Percentiles rank a stretch among this genome's conserved stretches.
phyloP scores from a whole-genome alignment of 345 rosid species.

The Eucalyptus shirleyi region DNA sequence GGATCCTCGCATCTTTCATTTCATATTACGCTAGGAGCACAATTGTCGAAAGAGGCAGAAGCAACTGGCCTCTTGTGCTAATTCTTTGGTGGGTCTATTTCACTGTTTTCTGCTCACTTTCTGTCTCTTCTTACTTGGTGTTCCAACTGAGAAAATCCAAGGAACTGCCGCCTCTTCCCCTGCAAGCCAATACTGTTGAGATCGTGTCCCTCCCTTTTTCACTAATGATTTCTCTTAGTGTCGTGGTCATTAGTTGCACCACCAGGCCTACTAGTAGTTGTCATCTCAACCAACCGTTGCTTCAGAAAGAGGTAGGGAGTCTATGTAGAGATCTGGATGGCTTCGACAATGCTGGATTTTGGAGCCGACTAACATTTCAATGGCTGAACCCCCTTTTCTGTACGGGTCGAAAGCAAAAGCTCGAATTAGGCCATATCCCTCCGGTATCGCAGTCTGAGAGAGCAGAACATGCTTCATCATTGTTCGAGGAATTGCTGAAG shows the following conservation, averaged over 20 bases:
- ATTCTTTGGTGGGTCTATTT: slow-evolving; percentile 34
- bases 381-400: slow-evolving; percentile 52
- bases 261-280: background rate
- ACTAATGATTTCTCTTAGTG: slow-evolving; percentile 15
- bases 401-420: slow-evolving; percentile 21
- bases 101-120: slow-evolving; percentile 4
- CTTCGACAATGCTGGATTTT: slow-evolving; percentile 24
- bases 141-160: slow-evolving; percentile 1
- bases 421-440: slow-evolving; percentile 38
- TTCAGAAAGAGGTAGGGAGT: background rate
- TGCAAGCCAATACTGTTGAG: slow-evolving; percentile 13
- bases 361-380: slow-evolving; percentile 28
- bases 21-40: background rate
- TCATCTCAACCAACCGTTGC: slow-evolving; percentile 18
- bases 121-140: slow-evolving; percentile 4
- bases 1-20: slow-evolving; percentile 24
- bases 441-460: slow-evolving; percentile 40
- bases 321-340: background rate
- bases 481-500: slow-evolving; percentile 30
- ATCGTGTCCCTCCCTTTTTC: slow-evolving; percentile 29
- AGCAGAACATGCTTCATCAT: slow-evolving; percentile 27
- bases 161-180: slow-evolving; percentile 1
- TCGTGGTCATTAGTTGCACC: background rate
- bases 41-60: background rate
- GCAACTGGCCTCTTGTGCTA: slow-evolving; percentile 27